These are phyloP conservation scores for Tylopilus plumbeoviolaceoides DNA, from an alignment of 768 basidiomycete genomes.

Conservation along the genomic window DNA sequence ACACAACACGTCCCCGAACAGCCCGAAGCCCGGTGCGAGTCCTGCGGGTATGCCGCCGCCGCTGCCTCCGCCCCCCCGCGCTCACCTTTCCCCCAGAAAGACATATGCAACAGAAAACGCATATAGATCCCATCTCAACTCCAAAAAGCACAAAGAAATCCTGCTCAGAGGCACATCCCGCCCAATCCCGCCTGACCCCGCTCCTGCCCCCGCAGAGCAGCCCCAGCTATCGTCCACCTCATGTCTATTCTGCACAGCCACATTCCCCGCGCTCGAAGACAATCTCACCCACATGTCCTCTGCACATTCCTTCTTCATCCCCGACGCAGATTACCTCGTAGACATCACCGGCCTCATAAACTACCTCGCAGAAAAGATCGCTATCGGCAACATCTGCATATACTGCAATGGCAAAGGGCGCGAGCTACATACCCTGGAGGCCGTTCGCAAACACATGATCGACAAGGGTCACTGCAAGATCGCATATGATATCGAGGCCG, in stretches of 20 bases:
- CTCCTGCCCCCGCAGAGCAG: background rate
- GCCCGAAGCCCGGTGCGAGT: constrained; percentile 60
- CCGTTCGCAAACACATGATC: constrained; percentile 91
- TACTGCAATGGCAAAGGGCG: constrained; percentile 80
- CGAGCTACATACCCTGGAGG: constrained; percentile 81
- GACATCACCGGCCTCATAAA: constrained; percentile 77
- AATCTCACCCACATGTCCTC: constrained; percentile 86
- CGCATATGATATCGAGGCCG: constrained; percentile 76
- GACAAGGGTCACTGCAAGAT: constrained; percentile 98
- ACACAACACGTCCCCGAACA: constrained; percentile 60
- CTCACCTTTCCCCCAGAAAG: constrained; percentile 54
- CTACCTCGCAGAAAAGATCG: constrained; percentile 91
- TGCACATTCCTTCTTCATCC: constrained; percentile 91
- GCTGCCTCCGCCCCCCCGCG: constrained; percentile 19
- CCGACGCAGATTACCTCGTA: constrained; percentile 86
- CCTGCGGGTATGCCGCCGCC: constrained; percentile 67
- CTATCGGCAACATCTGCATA: constrained; percentile 90
- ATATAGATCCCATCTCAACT: constrained; percentile 80
- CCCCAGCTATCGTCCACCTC: constrained; percentile 34
- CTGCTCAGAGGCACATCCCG: constrained; percentile 46
- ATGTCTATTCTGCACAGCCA: constrained; percentile 83
- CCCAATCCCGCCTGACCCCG: background rate
- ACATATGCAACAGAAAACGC: constrained; percentile 86
- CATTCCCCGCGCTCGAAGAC: constrained; percentile 48
- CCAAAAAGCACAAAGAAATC: constrained; percentile 85